Evolutionary conservation across 129 eudicot genomes (phyloP), one percentile per base, ranked within the genome.

Genomic region (Flaveria ramosissima): DNA sequence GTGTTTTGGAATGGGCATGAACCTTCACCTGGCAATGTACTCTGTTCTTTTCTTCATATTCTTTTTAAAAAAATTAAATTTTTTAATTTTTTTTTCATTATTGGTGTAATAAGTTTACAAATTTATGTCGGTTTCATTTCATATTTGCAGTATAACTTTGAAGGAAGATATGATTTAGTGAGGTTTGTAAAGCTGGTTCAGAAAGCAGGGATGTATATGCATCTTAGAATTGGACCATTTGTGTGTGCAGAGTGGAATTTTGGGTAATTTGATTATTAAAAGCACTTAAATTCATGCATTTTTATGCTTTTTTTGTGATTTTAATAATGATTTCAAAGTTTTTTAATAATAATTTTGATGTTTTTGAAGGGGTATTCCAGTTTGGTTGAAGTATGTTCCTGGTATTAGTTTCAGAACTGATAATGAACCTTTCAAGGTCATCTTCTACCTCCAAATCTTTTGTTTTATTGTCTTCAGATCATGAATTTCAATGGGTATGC

Each of bases 171-270:
- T 80, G 96, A 94, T 83, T 71, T 94, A 59, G 96, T 94, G 57
- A 23, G 85, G 77, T 94, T 94, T 77, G 79, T 94, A 17, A 94
- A 87, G 90, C 23, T 84, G 72, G 89, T 91, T 61, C 97, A 94
- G 71, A 82, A 77, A 73, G 93, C 92, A 46, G 97, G 98, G 79
- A 55, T 94, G 23, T 94, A 91, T 77, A 75, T 89, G 74, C 86
- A 84, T 89, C 90, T 94, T 21, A 85, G 98, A n/a, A 91, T 94
- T 81, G 98, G 98, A 63, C 98, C 98, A 80, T 93, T 87, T 78
- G 87, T 90, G 74, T 94, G 98, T 82, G 98, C 92, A 74, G 98
- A 94, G 82, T 94, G 98, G 98, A 94, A 94, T 59, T 94, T 91
- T 78, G 98, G 98, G 98, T 94, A 87, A 10, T 14, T 32, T 77